Conservation (phyloP, 192 early-diverging fungal genomes). For the Umbelopsis sp. region DNA sequence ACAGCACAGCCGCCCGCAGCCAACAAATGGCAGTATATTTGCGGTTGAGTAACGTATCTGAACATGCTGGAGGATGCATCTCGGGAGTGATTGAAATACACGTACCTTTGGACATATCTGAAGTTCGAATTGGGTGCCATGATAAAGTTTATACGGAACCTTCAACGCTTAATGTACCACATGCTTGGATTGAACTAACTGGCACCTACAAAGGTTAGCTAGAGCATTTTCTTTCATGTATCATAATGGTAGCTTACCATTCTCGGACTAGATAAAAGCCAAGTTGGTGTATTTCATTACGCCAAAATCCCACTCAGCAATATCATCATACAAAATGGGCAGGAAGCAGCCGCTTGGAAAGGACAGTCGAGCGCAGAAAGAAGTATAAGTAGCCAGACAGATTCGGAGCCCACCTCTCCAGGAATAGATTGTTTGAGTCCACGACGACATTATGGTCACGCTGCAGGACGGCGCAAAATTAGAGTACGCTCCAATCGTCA, state of each 20-base stretch:
- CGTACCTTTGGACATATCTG: not conserved
- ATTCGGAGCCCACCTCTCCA: not conserved
- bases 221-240: not conserved
- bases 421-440: not conserved
- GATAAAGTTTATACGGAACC: not conserved
- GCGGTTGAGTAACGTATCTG: not conserved
- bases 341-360: not conserved
- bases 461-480: not conserved
- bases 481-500: no score
- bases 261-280: not conserved
- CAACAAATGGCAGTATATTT: not conserved
- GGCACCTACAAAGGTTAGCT: conserved; percentile 1
- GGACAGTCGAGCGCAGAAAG: not conserved
- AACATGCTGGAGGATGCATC: not conserved
- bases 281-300: not conserved
- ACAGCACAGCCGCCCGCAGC: not conserved
- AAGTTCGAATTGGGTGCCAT: not conserved
- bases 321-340: not conserved
- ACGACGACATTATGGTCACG: not conserved
- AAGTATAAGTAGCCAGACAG: no score
- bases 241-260: not conserved
- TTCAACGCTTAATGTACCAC: not conserved
- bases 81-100: not conserved
- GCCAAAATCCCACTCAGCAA: not conserved
- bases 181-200: not conserved